Evolutionary conservation across 2,329 filamentous ascomycete genomes (phyloP), one percentile per base, ranked within the genome.

Genomic region (Metarhizium guizhouense): DNA sequence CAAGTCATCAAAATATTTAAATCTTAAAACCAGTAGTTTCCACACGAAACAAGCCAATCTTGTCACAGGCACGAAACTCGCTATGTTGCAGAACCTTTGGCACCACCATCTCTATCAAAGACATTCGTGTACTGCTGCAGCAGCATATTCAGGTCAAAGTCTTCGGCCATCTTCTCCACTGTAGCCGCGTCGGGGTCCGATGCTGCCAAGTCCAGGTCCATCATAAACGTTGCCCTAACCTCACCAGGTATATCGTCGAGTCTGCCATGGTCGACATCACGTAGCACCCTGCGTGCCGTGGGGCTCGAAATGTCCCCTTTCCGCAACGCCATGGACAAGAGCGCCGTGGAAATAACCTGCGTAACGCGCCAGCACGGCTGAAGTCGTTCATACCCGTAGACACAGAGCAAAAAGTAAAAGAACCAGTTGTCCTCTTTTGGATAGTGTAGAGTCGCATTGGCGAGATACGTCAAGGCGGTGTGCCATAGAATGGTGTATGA

Each of bases 401-500:
- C 57, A 38, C 71, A 74, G 1, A 72, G 58, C 3, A 70, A 57
- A 5, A 76, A 63, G 49, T 75, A 73, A 3, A 68, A 64, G 13
- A 63, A 65, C 65, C 66, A 70, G 10, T 69, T 57, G 0, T 64
- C 59, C 11, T 72, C 64, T 3, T 62, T 55, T 1, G 60, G 64
- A 11, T 65, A 60, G 16, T 63, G 60, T 0, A 74, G 58, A 13
- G 74, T 65, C 4, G 68, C 70, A 38, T 74, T 75, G 5, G 68
- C 62, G 0, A 74, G 62, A 40, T 74, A 74, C 2, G 71, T 66
- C 20, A 75, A 59, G 2, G 68, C 71, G 3, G 64, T 73, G 51
- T 74, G 70, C 71, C 72, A 76, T 2, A 74, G 61, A 7, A 74
- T 66, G 1, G 69, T 69, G 53, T 68, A 72, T 1, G 64, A 61